Evolutionary conservation across 768 basidiomycete genomes (phyloP).

Genomic region (Termitomyces sp.): DNA sequence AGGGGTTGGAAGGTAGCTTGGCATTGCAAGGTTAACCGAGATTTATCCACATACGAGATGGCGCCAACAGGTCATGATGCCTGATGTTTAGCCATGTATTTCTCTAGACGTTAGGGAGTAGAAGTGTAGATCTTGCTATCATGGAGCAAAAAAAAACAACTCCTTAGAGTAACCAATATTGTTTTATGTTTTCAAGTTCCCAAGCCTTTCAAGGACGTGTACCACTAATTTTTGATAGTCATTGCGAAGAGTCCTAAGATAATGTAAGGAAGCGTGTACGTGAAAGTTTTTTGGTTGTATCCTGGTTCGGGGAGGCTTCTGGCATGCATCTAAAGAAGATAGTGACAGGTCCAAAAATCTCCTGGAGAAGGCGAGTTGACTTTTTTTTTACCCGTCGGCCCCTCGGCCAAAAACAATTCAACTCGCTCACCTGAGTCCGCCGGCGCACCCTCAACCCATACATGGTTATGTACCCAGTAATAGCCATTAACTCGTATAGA

Average conservation of each 20-base stretch:
- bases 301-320: not conserved
- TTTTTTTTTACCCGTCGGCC: no score
- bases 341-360: no score
- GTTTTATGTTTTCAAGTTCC: not conserved
- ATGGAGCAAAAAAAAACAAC: not conserved
- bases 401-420: no score
- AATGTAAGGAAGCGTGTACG: not conserved
- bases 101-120: not conserved
- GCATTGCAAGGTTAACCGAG: conserved; percentile 9
- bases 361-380: no score
- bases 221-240: not conserved
- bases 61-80: not conserved
- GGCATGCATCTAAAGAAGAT: not conserved
- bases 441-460: no score
- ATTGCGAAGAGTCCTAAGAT: not conserved
- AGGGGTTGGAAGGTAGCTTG: not conserved
- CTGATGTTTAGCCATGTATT: not conserved
- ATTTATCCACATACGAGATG: conserved; percentile 10
- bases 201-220: not conserved
- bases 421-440: no score
- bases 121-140: not conserved
- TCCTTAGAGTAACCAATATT: not conserved
- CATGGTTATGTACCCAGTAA: no score
- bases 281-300: not conserved
- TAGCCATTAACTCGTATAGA: not conserved